These are phyloP conservation scores for Zymoseptoria crescenta DNA, from an alignment of 2,329 filamentous ascomycete species.

Conservation along the genomic window DNA sequence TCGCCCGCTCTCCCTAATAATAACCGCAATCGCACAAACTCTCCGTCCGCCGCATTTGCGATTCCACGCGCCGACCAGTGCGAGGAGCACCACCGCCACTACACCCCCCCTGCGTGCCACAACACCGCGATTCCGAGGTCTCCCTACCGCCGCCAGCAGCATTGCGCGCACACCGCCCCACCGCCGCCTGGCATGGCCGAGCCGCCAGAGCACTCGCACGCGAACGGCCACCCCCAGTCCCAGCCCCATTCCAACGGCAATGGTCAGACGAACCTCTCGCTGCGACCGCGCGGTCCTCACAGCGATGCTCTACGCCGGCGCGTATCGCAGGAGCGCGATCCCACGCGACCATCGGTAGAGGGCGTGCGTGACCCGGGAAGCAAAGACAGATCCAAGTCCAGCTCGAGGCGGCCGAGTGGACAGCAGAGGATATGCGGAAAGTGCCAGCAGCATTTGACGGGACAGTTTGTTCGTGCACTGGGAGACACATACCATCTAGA, in stretches of 20 bases:
- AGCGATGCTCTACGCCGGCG: not conserved
- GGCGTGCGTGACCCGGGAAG: constrained; percentile 14
- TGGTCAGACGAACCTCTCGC: constrained; percentile 11
- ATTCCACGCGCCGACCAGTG: not conserved
- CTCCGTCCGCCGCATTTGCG: not conserved
- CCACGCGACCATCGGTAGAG: constrained; percentile 7
- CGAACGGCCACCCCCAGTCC: constrained; percentile 15
- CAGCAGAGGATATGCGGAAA: constrained; percentile 58
- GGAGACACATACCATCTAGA: constrained; percentile 94
- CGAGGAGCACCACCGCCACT: not conserved
- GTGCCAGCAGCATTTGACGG: constrained; percentile 78
- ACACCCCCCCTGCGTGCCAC: constrained; percentile 1
- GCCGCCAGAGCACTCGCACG: constrained; percentile 20
- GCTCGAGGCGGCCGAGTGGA: constrained; percentile 24
- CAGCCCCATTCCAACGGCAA: constrained; percentile 5
- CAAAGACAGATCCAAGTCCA: constrained; percentile 21
- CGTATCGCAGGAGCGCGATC: constrained; percentile 10
- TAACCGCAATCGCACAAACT: not conserved
- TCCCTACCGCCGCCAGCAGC: constrained; percentile 2
- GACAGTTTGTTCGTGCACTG: constrained; percentile 90
- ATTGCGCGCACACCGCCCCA: constrained; percentile 11
- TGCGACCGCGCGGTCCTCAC: constrained; percentile 12
- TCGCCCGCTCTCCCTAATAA: not conserved
- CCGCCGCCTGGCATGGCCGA: constrained; percentile 23
- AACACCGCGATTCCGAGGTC: not conserved